These are phyloP conservation scores for Phytomonas serpens DNA, from an alignment of 208 protist species.

Conservation along the genomic window DNA sequence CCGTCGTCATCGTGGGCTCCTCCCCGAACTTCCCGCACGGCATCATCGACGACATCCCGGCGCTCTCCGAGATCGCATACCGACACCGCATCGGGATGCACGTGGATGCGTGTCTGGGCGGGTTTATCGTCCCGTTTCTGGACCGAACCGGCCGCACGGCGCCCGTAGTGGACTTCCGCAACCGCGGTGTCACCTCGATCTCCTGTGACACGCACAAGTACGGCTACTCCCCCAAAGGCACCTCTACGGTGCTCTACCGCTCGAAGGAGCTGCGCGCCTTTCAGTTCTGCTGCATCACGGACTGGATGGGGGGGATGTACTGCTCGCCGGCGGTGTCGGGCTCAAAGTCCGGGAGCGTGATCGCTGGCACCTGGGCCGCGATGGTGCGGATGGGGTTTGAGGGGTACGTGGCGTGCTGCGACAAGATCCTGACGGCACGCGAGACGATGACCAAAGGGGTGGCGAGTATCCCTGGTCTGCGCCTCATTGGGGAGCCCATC, in stretches of 20 bases:
- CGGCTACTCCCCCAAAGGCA: constrained; percentile 97
- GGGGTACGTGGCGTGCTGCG: constrained; percentile 76
- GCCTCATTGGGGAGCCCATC: constrained; percentile 80
- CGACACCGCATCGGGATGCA: constrained; percentile 93
- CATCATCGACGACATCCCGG: constrained; percentile 86
- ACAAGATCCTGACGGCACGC: constrained; percentile 72
- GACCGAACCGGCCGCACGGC: constrained; percentile 80
- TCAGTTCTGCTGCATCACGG: constrained; percentile 93
- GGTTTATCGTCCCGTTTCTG: constrained; percentile 97
- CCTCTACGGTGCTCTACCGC: constrained; percentile 93
- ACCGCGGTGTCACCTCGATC: constrained; percentile 97
- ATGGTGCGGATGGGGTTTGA: constrained; percentile 91
- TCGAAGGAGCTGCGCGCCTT: constrained; percentile 79
- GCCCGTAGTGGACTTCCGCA: constrained; percentile 93
- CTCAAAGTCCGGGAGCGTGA: constrained; percentile 91
- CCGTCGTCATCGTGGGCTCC: constrained; percentile 92
- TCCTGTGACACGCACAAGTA: constrained; percentile 99
- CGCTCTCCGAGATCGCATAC: constrained; percentile 85
- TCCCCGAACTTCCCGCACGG: constrained; percentile 95
- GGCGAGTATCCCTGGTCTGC: constrained; percentile 46
- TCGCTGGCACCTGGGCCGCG: constrained; percentile 95
- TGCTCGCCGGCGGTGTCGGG: constrained; percentile 94
- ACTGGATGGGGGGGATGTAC: constrained; percentile 98
- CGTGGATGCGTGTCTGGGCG: constrained; percentile 98
- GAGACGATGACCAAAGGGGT: constrained; percentile 73